Percentiles rank a stretch among this genome's conserved stretches.
These are phyloP conservation scores for Beauveria medogensis DNA, from an alignment of 2,329 filamentous ascomycete genomes.

Conservation along the genomic window DNA sequence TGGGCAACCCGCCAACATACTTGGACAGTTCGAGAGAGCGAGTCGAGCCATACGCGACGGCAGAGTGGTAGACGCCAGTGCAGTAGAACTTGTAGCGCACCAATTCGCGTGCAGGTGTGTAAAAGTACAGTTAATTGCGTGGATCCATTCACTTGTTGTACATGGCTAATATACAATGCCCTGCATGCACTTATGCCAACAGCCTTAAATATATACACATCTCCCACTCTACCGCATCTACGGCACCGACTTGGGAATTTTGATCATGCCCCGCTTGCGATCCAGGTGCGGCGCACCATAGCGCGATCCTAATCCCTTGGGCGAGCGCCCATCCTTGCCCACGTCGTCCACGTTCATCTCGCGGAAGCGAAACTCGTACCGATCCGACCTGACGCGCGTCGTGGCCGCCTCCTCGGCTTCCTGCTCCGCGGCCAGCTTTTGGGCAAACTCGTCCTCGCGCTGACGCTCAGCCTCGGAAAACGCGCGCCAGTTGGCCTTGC, in stretches of 20 bases:
- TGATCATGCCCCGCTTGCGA: conserved; percentile 54
- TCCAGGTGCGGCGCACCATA: conserved; percentile 58
- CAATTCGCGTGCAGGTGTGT: background rate
- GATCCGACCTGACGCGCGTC: conserved; percentile 38
- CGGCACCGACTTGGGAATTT: conserved; percentile 58
- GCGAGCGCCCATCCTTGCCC: conserved; percentile 44
- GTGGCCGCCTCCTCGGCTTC: conserved; percentile 32
- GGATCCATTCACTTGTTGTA: background rate
- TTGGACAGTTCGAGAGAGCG: too few species aligned
- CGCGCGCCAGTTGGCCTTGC: conserved; percentile 30
- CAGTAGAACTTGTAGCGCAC: too few species aligned
- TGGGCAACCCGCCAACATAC: too few species aligned
- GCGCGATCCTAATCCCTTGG: conserved; percentile 48
- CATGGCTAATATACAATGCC: conserved; percentile 9
- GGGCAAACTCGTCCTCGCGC: conserved; percentile 32
- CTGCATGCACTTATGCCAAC: background rate
- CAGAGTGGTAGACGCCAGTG: too few species aligned
- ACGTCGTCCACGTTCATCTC: conserved; percentile 49
- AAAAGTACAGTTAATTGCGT: background rate
- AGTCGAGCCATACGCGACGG: too few species aligned
- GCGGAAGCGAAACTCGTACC: conserved; percentile 57
- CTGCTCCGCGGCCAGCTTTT: conserved; percentile 23
- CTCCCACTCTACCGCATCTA: conserved; percentile 20
- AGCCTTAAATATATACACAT: conserved; percentile 1
- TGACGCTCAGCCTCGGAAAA: conserved; percentile 37